Percentiles rank a stretch among this genome's conserved stretches.
Conservation (phyloP, 345 rosid genomes). For the Citropsis articulata region DNA sequence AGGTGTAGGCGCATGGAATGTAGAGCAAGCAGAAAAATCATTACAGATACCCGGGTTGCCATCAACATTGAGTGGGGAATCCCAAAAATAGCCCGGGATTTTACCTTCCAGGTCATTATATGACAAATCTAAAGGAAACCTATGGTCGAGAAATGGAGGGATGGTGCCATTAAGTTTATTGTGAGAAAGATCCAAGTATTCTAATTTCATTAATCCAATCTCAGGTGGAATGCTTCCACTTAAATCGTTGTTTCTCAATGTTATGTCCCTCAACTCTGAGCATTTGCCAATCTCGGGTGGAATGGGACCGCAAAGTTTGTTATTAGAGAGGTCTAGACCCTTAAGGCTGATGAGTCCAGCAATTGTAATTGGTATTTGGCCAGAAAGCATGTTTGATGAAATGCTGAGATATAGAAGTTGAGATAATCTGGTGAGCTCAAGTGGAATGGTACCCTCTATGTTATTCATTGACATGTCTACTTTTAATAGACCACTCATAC, state of each 20-base stretch:
- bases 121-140: neutral
- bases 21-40: too few species aligned
- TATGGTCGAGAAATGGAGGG: neutral
- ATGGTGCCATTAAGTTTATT: neutral
- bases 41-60: neutral
- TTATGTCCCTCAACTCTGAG: neutral
- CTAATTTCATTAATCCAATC: neutral
- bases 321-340: neutral
- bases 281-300: neutral
- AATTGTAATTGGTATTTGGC: too few species aligned
- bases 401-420: too few species aligned
- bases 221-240: neutral
- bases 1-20: too few species aligned
- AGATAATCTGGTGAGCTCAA: too few species aligned
- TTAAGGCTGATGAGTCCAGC: neutral
- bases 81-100: neutral
- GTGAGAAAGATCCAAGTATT: neutral
- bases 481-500: neutral
- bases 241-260: neutral
- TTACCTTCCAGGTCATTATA: neutral
- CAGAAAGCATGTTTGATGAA: too few species aligned
- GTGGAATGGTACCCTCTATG: neutral
- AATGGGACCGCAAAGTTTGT: neutral
- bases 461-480: neutral
- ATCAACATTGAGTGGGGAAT: neutral